Percentiles rank a stretch among this genome's conserved stretches.
Evolutionary conservation across 2,329 filamentous ascomycete genomes (phyloP).

Genomic region (Pestalotiopsis fici): DNA sequence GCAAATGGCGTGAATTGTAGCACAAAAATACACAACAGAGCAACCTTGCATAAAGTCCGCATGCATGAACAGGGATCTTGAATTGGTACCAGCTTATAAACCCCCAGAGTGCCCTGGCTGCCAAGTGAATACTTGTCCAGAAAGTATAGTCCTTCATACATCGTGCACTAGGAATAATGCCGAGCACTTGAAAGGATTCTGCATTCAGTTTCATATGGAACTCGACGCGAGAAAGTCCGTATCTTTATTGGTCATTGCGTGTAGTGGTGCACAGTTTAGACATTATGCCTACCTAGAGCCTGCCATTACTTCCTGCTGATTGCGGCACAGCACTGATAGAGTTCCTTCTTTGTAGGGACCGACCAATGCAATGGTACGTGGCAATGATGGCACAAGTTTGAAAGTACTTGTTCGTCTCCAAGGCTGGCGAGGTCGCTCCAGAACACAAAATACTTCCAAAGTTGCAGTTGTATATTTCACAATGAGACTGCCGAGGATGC

Average conservation of each 20-base stretch:
- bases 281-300: neutral
- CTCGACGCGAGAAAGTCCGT: neutral
- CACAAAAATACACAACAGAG: neutral
- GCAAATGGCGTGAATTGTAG: neutral
- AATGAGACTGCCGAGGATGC: neutral
- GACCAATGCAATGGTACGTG: neutral
- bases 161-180: neutral
- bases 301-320: neutral
- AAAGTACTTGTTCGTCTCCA: neutral
- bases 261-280: too few relatives aligned
- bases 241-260: too few relatives aligned
- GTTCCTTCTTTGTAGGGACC: neutral
- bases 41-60: neutral
- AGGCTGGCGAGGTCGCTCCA: neutral
- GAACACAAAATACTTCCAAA: neutral
- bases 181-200: neutral
- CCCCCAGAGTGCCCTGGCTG: neutral
- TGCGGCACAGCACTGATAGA: neutral
- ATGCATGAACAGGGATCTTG: neutral
- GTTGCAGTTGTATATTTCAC: neutral
- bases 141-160: neutral
- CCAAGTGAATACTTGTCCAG: neutral
- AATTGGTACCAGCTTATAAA: neutral
- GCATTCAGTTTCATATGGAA: neutral
- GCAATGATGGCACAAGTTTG: neutral